Evolutionary conservation across 2,329 filamentous ascomycete species (phyloP).

Genomic region (Endocalyx cinctus): DNA sequence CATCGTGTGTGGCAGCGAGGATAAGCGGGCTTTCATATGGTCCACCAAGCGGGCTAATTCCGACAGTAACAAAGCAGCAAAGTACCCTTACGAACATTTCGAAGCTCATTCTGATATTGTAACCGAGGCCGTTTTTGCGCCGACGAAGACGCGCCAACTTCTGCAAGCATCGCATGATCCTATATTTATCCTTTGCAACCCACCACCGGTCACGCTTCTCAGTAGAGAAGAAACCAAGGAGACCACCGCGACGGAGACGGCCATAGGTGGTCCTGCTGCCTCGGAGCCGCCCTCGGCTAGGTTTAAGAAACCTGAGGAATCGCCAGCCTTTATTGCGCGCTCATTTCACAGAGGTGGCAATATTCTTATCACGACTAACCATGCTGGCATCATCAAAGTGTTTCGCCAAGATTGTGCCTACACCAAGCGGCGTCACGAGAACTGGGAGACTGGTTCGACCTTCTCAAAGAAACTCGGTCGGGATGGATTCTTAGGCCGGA

Average conservation of each 20-base stretch:
- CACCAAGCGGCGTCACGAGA: conserved; percentile 69
- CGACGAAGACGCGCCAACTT: conserved; percentile 69
- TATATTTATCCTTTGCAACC: conserved; percentile 95
- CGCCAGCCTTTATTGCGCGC: conserved; percentile 72
- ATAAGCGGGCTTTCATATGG: conserved; percentile 89
- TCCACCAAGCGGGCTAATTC: conserved; percentile 55
- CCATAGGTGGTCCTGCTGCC: conserved; percentile 19
- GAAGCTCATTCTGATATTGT: conserved; percentile 87
- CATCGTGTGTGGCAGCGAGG: conserved; percentile 90
- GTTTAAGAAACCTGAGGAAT: conserved; percentile 55
- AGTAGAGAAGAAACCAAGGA: conserved; percentile 60
- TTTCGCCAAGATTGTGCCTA: conserved; percentile 93
- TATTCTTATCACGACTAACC: conserved; percentile 89
- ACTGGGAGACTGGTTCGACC: conserved; percentile 72
- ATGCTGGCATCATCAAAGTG: conserved; percentile 83
- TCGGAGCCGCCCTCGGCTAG: conserved; percentile 12
- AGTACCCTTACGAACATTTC: conserved; percentile 80
- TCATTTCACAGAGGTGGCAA: conserved; percentile 75
- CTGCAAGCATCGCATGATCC: conserved; percentile 82
- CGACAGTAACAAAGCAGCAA: conserved; percentile 72
- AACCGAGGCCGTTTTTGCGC: conserved; percentile 83
- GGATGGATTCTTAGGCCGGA: conserved; percentile 54
- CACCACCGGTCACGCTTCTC: conserved; percentile 78
- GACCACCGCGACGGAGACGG: conserved; percentile 32
- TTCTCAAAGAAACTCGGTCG: conserved; percentile 66